Evolutionary conservation across 164 flowering plant genomes (phyloP).

Genomic region (Annona squamosa): DNA sequence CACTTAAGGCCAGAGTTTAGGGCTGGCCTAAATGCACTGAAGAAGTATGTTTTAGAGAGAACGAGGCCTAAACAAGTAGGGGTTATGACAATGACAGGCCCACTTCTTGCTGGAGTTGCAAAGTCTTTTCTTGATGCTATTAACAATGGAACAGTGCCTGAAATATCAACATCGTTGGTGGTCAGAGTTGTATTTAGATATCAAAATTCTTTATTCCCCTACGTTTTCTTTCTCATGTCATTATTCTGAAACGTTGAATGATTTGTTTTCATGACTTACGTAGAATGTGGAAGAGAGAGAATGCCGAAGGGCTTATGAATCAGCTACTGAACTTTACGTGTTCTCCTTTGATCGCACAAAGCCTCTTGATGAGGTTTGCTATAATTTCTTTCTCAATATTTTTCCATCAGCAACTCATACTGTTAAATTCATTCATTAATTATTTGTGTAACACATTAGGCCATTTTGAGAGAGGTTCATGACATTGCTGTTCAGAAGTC

Average conservation of each 20-base stretch:
- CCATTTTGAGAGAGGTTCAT: conserved; percentile 75
- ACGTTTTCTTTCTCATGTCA: neutral
- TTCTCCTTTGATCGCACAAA: conserved; percentile 83
- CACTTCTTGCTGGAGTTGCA: conserved; percentile 79
- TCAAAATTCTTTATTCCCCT: neutral
- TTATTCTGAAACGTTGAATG: neutral
- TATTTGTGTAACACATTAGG: conserved; percentile 31
- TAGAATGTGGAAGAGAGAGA: conserved; percentile 99
- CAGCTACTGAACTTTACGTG: conserved; percentile 77
- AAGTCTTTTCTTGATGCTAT: conserved; percentile 89
- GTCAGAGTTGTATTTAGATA: conserved; percentile 28
- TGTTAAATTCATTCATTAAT: neutral
- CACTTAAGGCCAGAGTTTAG: conserved; percentile 87
- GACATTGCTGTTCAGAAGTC: conserved; percentile 82
- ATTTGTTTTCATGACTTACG: conserved; percentile 40
- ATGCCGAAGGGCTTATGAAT: conserved; percentile 84
- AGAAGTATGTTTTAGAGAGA: conserved; percentile 92
- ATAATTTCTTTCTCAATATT: neutral
- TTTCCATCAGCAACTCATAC: neutral
- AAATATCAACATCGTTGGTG: conserved; percentile 98
- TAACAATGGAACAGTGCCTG: conserved; percentile 96
- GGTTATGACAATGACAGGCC: conserved; percentile 91
- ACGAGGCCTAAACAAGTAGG: conserved; percentile 97
- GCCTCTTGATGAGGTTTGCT: conserved; percentile 90
- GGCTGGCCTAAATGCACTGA: conserved; percentile 88